Evolutionary conservation across 352 stramenopile genomes (phyloP), one percentile per base, ranked within the genome.

Genomic region (Phytophthora pluvialis): DNA sequence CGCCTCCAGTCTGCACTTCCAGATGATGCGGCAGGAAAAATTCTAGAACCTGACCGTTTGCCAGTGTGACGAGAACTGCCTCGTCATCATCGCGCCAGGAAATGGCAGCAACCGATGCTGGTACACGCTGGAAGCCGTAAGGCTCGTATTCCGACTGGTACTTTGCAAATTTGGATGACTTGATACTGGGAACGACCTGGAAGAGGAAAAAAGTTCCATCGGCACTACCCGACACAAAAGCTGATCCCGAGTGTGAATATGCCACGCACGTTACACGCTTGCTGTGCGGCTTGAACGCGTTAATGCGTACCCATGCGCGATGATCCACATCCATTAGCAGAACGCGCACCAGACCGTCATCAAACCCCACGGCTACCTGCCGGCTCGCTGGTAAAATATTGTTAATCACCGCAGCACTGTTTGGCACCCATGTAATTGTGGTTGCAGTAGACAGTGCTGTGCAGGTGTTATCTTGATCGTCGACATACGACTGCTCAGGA

Each of bases 121-220:
- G 35, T 15, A 83, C 58, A 28, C 67, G 67, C 43, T 92, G 80
- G 57, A 97, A 98, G 4, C 91, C 89, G 4, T 93, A 57, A 1
- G 91, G 88, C 6, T 82, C 57, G 60, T 94, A 94, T 29, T 90
- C 83, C 1, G 71, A 69, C 38, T 74, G 64, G 29, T 82, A 87
- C 64, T 75, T 84, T 1, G 73, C 71, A 59, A 81, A 81, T 58
- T 86, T 78, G 26, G 75, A 80, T 11, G 62, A 81, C 44, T 83
- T 90, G 25, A 62, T 50, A 45, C 55, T 88, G n/a, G 70, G 67
- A 1, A 83, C 67, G 9, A 88, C 51, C 26, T 75, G 75, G 56
- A 98, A 97, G 28, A 98, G 78, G 56, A 98, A 97, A 38, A 97
- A 65, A 18, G 81, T 97, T 32, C 56, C 59, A 56, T 98, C 94